Evolutionary conservation across 257 asterid genomes (phyloP), one percentile per base, ranked within the genome.

Genomic region (Petunia secreta): DNA sequence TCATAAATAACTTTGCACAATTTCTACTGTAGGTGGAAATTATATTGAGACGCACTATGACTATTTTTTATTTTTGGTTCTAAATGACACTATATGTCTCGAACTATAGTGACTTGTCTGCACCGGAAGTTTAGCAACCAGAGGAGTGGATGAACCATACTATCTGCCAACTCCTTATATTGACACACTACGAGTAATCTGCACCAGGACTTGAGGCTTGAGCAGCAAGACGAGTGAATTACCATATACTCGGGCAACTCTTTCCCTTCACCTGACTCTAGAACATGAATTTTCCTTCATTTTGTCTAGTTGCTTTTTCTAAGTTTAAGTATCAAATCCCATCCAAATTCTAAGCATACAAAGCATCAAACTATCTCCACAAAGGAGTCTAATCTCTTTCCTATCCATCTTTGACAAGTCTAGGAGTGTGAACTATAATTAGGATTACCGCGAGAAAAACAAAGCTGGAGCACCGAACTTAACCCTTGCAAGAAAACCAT

Each of bases 281-380:
- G 7, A n/a, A 67, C 6, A 41, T 6, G 10, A 67, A 41, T 41
- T 41, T 15, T 2, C 54, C 0, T 6, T 41, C 38, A n/a, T 15
- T 65, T 67, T 7, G 38, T 67, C 54, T 41, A 41, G 38, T n/a
- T 67, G 75, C 75, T n/a, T 37, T 54, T 41, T 15, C 75, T 41
- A 41, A 67, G 75, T 3, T 65, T 40, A 67, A 15, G 40, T 67
- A 43, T 41, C 75, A 67, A 67, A 67, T 67, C 77, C 77, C 25
- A 48, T 50, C 60, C 60, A 71, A 34, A 48, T 48, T 50, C 60
- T 48, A 71, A 34, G 43, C 60, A 34, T 50, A 25, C 4, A 46
- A 9, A 46, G 36, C 59, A 46, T 46, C 25, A 34, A 9, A 43
- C 57, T 69, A 46, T 15, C 59, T 25, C 44, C 34, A 34, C 34